These are phyloP conservation scores for Nicotiana obtusifolia DNA, from an alignment of 257 asterid species.

Conservation along the genomic window DNA sequence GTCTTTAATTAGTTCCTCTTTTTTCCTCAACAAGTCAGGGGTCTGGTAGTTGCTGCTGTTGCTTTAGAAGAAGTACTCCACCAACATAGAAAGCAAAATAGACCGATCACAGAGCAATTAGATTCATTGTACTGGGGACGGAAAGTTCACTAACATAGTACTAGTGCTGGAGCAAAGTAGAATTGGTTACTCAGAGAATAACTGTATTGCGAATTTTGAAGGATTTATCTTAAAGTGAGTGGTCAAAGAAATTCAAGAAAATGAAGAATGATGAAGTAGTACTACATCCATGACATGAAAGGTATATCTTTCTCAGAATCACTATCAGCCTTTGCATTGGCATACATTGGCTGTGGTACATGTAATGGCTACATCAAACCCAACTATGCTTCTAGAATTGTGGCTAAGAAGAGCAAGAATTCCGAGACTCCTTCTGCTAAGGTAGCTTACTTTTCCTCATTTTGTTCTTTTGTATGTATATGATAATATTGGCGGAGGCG, in stretches of 20 bases:
- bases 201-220: background rate
- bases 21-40: background rate
- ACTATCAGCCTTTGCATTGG: slow-evolving; percentile 26
- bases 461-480: background rate
- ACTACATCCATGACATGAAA: slow-evolving; percentile 58
- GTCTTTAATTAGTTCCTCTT: background rate
- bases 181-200: background rate
- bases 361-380: slow-evolving; percentile 11
- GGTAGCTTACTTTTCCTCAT: slow-evolving; percentile 25
- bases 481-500: background rate
- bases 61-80: background rate
- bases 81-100: background rate
- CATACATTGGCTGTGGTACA: slow-evolving; percentile 23
- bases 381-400: slow-evolving; percentile 35
- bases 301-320: slow-evolving; percentile 35
- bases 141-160: background rate
- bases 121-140: background rate
- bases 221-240: background rate
- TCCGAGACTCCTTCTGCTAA: slow-evolving; percentile 48
- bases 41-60: background rate
- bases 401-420: slow-evolving; percentile 61
- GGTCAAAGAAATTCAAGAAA: background rate
- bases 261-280: slow-evolving; percentile 12
- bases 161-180: background rate
- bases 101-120: background rate